Evolutionary conservation across 129 eudicot species (phyloP), one percentile per base, ranked within the genome.

Genomic region (Mikania micrantha): DNA sequence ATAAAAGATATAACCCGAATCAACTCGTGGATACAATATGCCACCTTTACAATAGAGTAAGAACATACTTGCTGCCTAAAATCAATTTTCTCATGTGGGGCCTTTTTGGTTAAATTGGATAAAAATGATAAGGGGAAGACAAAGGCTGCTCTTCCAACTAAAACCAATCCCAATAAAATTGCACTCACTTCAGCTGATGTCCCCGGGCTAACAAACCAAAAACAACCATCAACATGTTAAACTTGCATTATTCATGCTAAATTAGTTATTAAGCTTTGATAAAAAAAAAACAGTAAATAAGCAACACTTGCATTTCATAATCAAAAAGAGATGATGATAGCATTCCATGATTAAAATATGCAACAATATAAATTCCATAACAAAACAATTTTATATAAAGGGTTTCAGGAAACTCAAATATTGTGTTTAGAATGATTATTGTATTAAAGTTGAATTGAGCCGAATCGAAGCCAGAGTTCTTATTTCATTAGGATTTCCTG

Each of bases 71-170:
- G 95, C 54, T 87, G 79, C 78, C 74, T 75, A 45, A 84, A 67
- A 69, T 64, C 68, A 32, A 87, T 79, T 42, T 74, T 71, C 36
- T 81, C 82, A 4, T 67, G 64, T 27, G 69, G 61, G 49, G 68
- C 24, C 58, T 87, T 87, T 80, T 82, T 84, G 10, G 72, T 42
- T 49, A 87, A 79, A 77, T 87, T 87, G 54, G 84, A 74, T 75
- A 87, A 64, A 71, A 87, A 72, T 13, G 95, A 87, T 15, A 87
- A 61, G 4, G 95, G 90, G 61, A 84, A 87, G 19, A 87, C 90
- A 79, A 87, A 84, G 41, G 90, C 88, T 20, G 88, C 95, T 77
- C 95, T 77, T 19, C 95, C 95, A 49, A 87, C 52, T 72, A 84
- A 68, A 45, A 82, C 60, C 24, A 87, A 31, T 24, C 90, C 87